phyloP scores from a whole-genome alignment of 1,139 yeast genomes.

The Debaryomyces robertsiae region DNA sequence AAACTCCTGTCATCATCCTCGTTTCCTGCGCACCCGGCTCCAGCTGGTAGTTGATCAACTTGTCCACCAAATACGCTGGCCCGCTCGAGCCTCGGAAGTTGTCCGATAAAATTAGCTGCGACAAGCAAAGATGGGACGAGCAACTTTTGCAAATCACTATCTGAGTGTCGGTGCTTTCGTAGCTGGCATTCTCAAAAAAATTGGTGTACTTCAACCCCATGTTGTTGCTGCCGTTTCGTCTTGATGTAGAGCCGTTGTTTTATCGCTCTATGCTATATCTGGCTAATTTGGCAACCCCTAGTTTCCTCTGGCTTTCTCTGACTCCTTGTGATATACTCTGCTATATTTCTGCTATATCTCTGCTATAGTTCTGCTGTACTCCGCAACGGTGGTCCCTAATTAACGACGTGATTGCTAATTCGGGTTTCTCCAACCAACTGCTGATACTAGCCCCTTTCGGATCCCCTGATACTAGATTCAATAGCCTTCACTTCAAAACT shows the following conservation, averaged over 20 bases:
- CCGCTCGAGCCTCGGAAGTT: slow-evolving; percentile 56
- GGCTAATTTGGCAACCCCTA: not conserved
- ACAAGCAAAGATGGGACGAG: slow-evolving; percentile 54
- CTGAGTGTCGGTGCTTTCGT: slow-evolving; percentile 39
- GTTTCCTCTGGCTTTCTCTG: not conserved
- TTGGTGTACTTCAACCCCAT: slow-evolving; percentile 46
- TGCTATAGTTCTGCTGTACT: no score
- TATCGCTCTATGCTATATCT: not conserved
- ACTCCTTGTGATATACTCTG: no score
- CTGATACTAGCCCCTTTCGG: not conserved
- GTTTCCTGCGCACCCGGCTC: slow-evolving; percentile 38
- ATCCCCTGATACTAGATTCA: not conserved
- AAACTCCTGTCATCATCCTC: slow-evolving; percentile 71
- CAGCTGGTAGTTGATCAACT: slow-evolving; percentile 44
- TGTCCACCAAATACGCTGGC: slow-evolving; percentile 54
- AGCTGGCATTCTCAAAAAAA: slow-evolving; percentile 38
- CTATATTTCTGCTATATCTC: no score
- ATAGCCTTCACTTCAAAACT: no score
- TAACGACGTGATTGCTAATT: slow-evolving; percentile 7
- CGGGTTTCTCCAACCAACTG: not conserved
- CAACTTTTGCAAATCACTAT: slow-evolving; percentile 55
- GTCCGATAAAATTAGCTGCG: slow-evolving; percentile 49
- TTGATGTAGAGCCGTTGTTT: no score
- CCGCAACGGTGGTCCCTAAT: slow-evolving; percentile 4
- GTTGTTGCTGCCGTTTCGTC: no score